Evolutionary conservation across 1,139 yeast species (phyloP), one percentile per base, ranked within the genome.

Genomic region (Kluyveromyces sp.): DNA sequence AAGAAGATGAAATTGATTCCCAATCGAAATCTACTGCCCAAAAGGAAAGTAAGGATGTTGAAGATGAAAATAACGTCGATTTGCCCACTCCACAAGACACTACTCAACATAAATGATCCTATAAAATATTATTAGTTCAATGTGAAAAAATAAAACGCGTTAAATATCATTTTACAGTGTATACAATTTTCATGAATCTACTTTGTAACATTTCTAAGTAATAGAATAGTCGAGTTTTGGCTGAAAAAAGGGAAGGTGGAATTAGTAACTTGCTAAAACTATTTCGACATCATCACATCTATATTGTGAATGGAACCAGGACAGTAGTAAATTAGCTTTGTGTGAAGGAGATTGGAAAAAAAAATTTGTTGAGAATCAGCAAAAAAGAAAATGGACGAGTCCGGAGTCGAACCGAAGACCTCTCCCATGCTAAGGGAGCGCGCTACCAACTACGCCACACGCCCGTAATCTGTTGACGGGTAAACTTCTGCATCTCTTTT

Each of bases 381-480:
- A 7, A 6, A 54, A 57, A 61, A 60, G 55, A 42, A 51, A 56
- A 26, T 80, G 85, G 86, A 80, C 85, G 83, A 81, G 85, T 78
- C 82, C 80, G 85, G 86, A 80, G 75, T 80, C 83, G 86, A 80
- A 80, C 86, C 85, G 80, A 80, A 77, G 87, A 80, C 86, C 86
- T 79, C 77, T 78, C 83, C 78, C 86, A 79, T 79, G 85, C 87
- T 78, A 80, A 79, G 85, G 79, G 83, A 77, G 77, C 85, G 86
- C 86, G 85, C 85, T 80, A 80, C 86, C 86, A 79, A 80, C 86
- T 80, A 77, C 85, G 86, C 86, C 85, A 80, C 84, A 79, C 83
- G 85, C 85, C 86, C 86, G 38, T 4, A 35, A 25, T 46, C 7
- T 37, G 7, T 25, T 4, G n/a, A 34, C 8, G 15, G 15, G 3